These are phyloP conservation scores for Nemania sp. DNA, from an alignment of 2,329 filamentous ascomycete genomes.

Conservation along the genomic window DNA sequence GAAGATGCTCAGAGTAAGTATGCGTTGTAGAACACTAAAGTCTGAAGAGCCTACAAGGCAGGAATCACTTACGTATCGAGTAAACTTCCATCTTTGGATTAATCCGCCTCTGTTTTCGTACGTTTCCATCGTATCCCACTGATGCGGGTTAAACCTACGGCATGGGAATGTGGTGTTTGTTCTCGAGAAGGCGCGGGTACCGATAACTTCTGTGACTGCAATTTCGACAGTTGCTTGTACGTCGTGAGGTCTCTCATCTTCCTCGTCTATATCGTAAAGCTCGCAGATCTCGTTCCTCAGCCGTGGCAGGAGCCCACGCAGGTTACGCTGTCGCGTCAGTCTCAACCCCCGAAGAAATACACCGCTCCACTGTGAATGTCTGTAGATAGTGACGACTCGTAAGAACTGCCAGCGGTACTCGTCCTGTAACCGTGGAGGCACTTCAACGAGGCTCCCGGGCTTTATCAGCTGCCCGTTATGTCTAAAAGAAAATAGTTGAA, in stretches of 20 bases:
- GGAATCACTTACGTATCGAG: conserved; percentile 28
- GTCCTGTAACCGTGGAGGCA: background rate
- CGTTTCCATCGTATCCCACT: conserved; percentile 30
- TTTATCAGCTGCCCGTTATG: conserved; percentile 3
- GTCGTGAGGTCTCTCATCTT: conserved; percentile 39
- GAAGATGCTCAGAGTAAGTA: background rate
- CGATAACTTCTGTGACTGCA: conserved; percentile 41
- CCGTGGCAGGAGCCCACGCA: conserved; percentile 42
- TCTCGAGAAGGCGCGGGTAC: conserved; percentile 48
- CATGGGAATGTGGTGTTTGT: conserved; percentile 59
- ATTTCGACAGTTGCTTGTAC: conserved; percentile 50
- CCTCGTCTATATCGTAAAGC: conserved; percentile 41
- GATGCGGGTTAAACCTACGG: conserved; percentile 33
- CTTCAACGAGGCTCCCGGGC: conserved; percentile 18
- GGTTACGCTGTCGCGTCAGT: conserved; percentile 38
- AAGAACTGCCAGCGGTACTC: conserved; percentile 25
- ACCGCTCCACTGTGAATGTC: background rate
- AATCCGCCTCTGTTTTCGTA: conserved; percentile 43
- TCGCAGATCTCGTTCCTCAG: conserved; percentile 51
- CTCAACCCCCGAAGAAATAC: conserved; percentile 45
- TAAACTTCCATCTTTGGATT: conserved; percentile 57
- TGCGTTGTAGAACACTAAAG: no score
- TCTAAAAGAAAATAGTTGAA: background rate
- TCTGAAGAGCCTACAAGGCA: no score
- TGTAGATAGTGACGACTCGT: conserved; percentile 14